Evolutionary conservation across 2,329 filamentous ascomycete genomes (phyloP).

Genomic region (Harringtonia aguacate): DNA sequence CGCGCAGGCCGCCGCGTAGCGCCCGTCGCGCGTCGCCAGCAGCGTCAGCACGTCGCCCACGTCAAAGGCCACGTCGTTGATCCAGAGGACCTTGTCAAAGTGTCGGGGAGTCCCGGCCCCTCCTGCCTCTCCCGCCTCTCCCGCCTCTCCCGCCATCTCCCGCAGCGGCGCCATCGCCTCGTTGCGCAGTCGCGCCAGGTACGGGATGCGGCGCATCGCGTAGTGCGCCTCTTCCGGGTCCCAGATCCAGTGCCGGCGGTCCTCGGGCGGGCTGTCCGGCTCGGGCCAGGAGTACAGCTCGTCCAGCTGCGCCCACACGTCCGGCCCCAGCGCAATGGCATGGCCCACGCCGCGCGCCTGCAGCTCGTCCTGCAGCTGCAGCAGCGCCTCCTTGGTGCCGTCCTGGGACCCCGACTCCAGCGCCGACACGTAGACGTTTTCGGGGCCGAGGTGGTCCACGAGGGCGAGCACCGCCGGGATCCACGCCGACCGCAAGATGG

Average conservation of each 20-base stretch:
- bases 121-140: no score
- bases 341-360: conserved; percentile 37
- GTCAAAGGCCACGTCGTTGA: conserved; percentile 51
- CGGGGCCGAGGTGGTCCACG: conserved; percentile 42
- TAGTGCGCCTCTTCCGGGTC: conserved; percentile 36
- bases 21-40: conserved; percentile 40
- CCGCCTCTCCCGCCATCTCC: conserved; percentile 32
- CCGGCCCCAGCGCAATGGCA: conserved; percentile 46
- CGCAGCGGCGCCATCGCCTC: conserved; percentile 47
- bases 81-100: conserved; percentile 47
- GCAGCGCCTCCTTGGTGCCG: conserved; percentile 50
- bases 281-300: conserved; percentile 32
- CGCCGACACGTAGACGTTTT: conserved; percentile 55
- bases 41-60: conserved; percentile 42
- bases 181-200: conserved; percentile 55
- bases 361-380: conserved; percentile 42
- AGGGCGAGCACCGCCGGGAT: conserved; percentile 45
- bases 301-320: conserved; percentile 42
- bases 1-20: conserved; percentile 50
- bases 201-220: conserved; percentile 56
- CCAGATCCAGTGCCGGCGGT: conserved; percentile 50
- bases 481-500: conserved; percentile 49
- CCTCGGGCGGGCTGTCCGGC: conserved; percentile 15
- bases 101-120: no score
- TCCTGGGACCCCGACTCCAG: conserved; percentile 61